Conservation (phyloP, 2,329 filamentous ascomycete genomes). For the Myriosclerotinia curreyana region DNA sequence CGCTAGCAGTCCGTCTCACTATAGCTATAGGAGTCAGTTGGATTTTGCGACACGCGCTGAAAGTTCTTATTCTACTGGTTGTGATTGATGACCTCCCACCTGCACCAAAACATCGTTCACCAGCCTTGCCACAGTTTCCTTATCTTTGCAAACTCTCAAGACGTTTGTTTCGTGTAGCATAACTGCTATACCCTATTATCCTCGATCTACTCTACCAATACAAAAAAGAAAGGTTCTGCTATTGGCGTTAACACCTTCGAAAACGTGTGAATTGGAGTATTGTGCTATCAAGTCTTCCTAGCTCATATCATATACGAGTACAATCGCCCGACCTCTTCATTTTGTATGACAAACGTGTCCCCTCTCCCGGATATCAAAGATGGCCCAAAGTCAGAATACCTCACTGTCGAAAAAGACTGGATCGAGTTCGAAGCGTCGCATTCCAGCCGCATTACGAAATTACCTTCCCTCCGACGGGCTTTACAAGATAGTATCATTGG, state of each 20-base stretch:
- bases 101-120: background rate
- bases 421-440: background rate
- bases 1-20: background rate
- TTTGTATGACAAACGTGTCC: background rate
- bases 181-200: background rate
- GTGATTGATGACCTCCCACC: background rate
- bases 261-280: background rate
- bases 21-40: background rate
- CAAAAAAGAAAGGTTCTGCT: background rate
- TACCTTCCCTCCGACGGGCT: background rate
- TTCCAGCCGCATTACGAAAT: background rate
- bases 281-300: background rate
- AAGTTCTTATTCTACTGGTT: background rate
- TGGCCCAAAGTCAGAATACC: background rate
- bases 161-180: background rate
- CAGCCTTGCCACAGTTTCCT: background rate
- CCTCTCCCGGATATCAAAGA: background rate
- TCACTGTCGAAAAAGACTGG: background rate
- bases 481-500: background rate
- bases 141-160: background rate
- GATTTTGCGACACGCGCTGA: background rate
- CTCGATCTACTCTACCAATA: background rate
- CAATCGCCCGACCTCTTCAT: background rate
- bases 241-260: background rate
- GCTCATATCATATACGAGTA: too few species aligned